phyloP scores from a whole-genome alignment of 768 basidiomycete species.

The Exidia glandulosa region DNA sequence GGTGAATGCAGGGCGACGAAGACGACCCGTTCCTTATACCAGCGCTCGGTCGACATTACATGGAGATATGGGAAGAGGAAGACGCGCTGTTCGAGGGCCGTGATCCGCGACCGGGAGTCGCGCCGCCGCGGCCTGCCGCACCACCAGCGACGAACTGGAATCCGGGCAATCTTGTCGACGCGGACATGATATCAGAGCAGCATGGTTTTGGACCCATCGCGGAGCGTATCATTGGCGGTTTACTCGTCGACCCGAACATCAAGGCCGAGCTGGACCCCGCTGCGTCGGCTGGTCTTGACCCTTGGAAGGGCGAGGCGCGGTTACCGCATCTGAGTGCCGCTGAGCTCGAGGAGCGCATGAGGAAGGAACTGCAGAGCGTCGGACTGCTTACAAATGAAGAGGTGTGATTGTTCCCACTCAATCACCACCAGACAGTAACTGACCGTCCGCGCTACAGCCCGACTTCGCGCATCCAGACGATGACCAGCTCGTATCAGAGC shows the following conservation, averaged over 20 bases:
- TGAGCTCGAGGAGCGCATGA: conserved; percentile 49
- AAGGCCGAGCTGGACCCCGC: conserved; percentile 50
- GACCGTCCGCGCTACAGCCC: conserved; percentile 32
- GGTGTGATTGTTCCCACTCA: conserved; percentile 7
- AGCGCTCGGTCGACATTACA: conserved; percentile 76
- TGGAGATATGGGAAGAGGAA: conserved; percentile 88
- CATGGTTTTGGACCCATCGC: conserved; percentile 80
- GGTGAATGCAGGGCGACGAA: no score
- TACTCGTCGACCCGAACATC: conserved; percentile 39
- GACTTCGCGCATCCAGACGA: conserved; percentile 73
- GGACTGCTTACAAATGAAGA: conserved; percentile 27
- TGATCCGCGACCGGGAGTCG: conserved; percentile 29
- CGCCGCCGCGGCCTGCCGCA: conserved; percentile 20
- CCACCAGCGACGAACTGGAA: conserved; percentile 65
- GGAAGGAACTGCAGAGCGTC: conserved; percentile 21
- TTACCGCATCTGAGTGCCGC: conserved; percentile 54
- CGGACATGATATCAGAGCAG: conserved; percentile 58
- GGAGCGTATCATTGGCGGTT: conserved; percentile 68
- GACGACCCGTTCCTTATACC: conserved; percentile 81
- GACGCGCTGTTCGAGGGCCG: conserved; percentile 44
- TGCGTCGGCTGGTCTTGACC: conserved; percentile 77
- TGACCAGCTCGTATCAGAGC: conserved; percentile 85
- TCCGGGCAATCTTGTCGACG: conserved; percentile 67
- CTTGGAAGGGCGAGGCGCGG: conserved; percentile 39
- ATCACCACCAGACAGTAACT: background rate